phyloP scores from a whole-genome alignment of 2,329 filamentous ascomycete genomes.

The Tolypocladium amazonense region DNA sequence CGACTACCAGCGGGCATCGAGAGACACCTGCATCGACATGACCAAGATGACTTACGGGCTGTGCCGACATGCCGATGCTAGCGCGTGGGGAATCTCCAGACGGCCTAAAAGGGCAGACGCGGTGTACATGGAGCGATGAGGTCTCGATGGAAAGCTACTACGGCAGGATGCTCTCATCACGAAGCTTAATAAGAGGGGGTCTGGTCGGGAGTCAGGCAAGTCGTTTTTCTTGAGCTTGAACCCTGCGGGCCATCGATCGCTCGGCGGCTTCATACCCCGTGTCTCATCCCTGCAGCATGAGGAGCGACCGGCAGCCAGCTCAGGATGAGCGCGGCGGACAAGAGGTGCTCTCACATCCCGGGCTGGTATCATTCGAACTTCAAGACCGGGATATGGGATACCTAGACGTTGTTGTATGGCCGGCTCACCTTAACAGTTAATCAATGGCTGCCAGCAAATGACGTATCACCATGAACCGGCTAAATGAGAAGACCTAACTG shows the following conservation, averaged over 20 bases:
- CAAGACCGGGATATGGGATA: background rate
- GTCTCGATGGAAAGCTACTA: background rate
- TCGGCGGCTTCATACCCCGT: background rate
- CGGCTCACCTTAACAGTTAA: background rate
- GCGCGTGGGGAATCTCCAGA: background rate
- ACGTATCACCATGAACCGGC: background rate
- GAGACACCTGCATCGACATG: background rate
- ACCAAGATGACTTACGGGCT: background rate
- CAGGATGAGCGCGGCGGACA: background rate
- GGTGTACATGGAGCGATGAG: background rate
- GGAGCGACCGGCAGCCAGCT: background rate
- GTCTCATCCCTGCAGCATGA: background rate
- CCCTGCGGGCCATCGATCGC: background rate
- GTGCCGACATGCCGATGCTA: background rate
- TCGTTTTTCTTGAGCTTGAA: background rate
- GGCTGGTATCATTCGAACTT: background rate
- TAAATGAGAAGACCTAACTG: background rate
- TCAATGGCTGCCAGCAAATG: background rate
- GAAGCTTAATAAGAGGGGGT: background rate
- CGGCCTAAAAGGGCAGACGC: background rate
- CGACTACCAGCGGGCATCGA: background rate
- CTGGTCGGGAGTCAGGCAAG: background rate
- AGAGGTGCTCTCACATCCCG: background rate
- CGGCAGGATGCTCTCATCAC: background rate
- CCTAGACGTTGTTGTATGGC: background rate